Evolutionary conservation across 805 yeast genomes (phyloP), one percentile per base, ranked within the genome.

Genomic region (Nadsonia fulvescens): DNA sequence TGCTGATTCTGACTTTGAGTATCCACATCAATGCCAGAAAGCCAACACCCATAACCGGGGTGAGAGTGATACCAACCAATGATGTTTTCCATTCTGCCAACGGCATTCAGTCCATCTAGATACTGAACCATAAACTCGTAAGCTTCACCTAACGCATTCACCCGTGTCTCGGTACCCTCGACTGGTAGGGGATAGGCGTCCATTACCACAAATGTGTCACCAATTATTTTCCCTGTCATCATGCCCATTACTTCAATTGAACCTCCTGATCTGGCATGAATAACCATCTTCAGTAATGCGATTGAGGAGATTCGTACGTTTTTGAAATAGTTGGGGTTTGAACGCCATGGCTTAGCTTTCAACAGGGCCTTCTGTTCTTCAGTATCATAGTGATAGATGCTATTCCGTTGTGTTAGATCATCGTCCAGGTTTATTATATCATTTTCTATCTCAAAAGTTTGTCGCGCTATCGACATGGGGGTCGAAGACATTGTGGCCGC

Each of bases 1-100:
- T 65, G 68, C 49, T 82, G 95, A 40, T 83, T 81, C 43, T 81
- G 60, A 12, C 58, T 49, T 45, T 86, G 96, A 1, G 96, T 86
- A 23, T 77, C 71, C 17, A 89, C 92, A 49, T 86, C 96, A 20
- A 86, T 81, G 4, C 89, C 91, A 29, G 89, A 72, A 22, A 86
- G 51, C 94, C 95, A 86, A 47, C 95, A 83, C 10, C 94, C 95
- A 47, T 82, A 86, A 0, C 94, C 93, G 0, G 98, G 98, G 48
- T 86, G 98, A 4, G 86, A 81, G 49, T 61, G 96, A 50, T 89
- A 86, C 98, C 98, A 86, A 6, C 98, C 98, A 9, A 89, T 78
- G 12, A 86, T 75, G 37, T 76, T 64, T 34, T 76, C 73, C n/a
- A 44, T 33, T n/a, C 64, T 47, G 1, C 66, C 66, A 11, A 60